Conservation (phyloP, 2,329 filamentous ascomycete species). For the Neofusicoccum ribis region DNA sequence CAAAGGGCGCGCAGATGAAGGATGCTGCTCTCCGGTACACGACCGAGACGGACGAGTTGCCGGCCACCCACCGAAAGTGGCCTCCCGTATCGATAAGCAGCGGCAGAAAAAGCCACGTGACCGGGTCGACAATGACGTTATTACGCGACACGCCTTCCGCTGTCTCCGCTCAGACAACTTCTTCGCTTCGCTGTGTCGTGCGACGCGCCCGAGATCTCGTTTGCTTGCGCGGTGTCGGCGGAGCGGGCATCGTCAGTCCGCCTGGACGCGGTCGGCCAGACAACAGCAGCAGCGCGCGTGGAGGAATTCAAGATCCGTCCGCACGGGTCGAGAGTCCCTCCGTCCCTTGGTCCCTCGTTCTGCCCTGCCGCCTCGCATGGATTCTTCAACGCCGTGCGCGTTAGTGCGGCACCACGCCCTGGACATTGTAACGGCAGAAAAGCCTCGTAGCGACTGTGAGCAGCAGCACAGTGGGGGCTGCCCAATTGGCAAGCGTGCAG, state of each 20-base stretch:
- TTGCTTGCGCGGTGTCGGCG: too few relatives aligned
- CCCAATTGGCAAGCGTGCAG: too few relatives aligned
- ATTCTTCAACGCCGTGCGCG: too few relatives aligned
- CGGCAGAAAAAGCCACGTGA: conserved; percentile 1
- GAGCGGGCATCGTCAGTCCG: too few relatives aligned
- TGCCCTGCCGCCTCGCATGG: too few relatives aligned
- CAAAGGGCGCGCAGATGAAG: conserved; percentile 13
- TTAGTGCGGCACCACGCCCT: neutral
- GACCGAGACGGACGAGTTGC: conserved; percentile 16
- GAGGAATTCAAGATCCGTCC: neutral
- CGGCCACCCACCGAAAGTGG: conserved; percentile 10
- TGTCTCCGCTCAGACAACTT: neutral
- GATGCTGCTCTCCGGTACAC: conserved; percentile 11
- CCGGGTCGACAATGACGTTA: neutral
- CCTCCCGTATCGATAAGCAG: conserved; percentile 9
- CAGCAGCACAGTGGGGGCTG: too few relatives aligned
- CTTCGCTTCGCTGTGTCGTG: neutral
- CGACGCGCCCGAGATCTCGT: too few relatives aligned
- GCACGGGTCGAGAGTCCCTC: neutral
- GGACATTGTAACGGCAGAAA: neutral
- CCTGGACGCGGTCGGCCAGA: neutral
- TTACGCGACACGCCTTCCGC: neutral
- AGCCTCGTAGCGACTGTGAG: neutral
- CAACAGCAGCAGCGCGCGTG: neutral
- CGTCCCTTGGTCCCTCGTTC: too few relatives aligned